Conservation (phyloP, 2,329 filamentous ascomycete genomes). For the Aspergillus novofumigatus region DNA sequence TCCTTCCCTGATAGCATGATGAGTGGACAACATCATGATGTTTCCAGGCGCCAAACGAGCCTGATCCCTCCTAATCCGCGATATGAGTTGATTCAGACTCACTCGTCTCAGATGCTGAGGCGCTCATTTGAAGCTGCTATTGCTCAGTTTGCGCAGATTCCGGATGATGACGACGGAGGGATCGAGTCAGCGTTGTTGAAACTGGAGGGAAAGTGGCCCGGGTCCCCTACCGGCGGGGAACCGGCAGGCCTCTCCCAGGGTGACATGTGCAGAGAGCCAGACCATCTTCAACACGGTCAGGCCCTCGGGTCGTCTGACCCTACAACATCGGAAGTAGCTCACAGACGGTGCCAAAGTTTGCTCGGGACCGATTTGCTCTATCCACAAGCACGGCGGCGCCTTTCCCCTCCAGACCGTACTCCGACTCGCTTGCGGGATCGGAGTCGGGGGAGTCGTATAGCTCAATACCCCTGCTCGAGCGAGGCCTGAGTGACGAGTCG, state of each 20-base stretch:
- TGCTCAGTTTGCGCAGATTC: slow-evolving; percentile 78
- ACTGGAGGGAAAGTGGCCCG: slow-evolving; percentile 73
- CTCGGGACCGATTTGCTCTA: slow-evolving; percentile 21
- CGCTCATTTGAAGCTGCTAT: slow-evolving; percentile 86
- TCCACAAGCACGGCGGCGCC: slow-evolving; percentile 23
- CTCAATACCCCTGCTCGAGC: slow-evolving; percentile 71
- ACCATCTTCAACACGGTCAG: neutral
- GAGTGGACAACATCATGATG: slow-evolving; percentile 10
- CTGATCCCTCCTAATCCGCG: slow-evolving; percentile 30
- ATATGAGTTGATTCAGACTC: slow-evolving; percentile 46
- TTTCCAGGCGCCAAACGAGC: slow-evolving; percentile 23
- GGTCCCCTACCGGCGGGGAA: slow-evolving; percentile 1
- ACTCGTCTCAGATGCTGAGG: slow-evolving; percentile 54
- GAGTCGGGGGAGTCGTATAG: slow-evolving; percentile 71
- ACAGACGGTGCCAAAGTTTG: slow-evolving; percentile 21
- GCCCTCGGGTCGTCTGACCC: neutral
- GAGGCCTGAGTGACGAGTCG: slow-evolving; percentile 50
- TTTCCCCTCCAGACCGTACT: slow-evolving; percentile 33
- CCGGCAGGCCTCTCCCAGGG: neutral
- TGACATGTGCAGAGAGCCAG: slow-evolving; percentile 4
- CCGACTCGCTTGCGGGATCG: slow-evolving; percentile 40
- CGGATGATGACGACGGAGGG: slow-evolving; percentile 83
- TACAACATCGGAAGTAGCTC: slow-evolving; percentile 13
- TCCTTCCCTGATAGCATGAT: slow-evolving; percentile 20
- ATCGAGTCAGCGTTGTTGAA: slow-evolving; percentile 91